Evolutionary conservation across 257 asterid species (phyloP), one percentile per base, ranked within the genome.

Genomic region (Solanum pennellii): DNA sequence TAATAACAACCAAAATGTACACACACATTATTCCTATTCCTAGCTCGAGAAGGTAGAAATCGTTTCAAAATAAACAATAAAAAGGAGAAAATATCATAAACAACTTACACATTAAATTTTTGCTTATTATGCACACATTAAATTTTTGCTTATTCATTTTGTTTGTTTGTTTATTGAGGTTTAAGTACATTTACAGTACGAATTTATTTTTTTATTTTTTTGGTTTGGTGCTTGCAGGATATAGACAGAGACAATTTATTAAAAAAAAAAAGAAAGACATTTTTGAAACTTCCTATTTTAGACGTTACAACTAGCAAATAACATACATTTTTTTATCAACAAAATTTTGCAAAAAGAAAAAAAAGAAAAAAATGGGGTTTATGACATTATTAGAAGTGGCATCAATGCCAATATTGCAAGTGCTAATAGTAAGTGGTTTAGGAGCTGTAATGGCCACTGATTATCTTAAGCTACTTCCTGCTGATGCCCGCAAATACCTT

Each of bases 361-460:
- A 20, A 29, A 44, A n/a, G n/a, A 21, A 60, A 87, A 91, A 90
- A 87, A 97, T 96, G 98, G 98, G 98, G 25, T 87, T 96, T 80
- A 90, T 88, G 90, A 88, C 95, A 12, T 83, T 96, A 74, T 90
- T 96, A 73, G 94, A 92, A 87, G 98, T 93, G 95, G 95, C 99
- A 59, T 92, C 98, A 16, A 96, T 94, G 98, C 99, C 99, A 83
- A 93, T 95, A 47, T 1, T 96, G 33, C 97, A 96, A 86, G 95
- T 96, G 27, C 93, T 96, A 20, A 47, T 96, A 9, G 84, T 96
- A 47, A 91, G 98, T 72, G 9, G 88, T 10, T 85, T 95, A 82
- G 99, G 99, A 89, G 98, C 98, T 90, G 23, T 94, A 82, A 91
- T 96, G 98, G 98, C 99, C 2, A 88, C 98, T 49, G 95, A 96